These are phyloP conservation scores for Starmera caribaea DNA, from an alignment of 805 yeast species.

Conservation along the genomic window DNA sequence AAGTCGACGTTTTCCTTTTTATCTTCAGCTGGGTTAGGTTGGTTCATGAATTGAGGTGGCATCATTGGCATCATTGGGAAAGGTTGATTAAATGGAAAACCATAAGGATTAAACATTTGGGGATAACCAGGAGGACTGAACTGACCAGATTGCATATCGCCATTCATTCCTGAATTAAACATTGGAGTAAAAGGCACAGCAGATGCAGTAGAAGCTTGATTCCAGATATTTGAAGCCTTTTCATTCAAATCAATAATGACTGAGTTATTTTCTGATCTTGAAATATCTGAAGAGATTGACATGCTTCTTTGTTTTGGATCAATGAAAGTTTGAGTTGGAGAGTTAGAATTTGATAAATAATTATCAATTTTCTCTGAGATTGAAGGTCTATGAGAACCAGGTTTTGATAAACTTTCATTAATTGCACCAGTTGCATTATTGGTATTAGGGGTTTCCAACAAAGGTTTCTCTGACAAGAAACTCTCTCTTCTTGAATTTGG, in stretches of 20 bases:
- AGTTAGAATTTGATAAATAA: slow-evolving; percentile 32
- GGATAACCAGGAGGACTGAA: slow-evolving; percentile 13
- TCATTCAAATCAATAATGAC: slow-evolving; percentile 20
- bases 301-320: slow-evolving; percentile 9
- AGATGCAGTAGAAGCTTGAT: slow-evolving; percentile 57
- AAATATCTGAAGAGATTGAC: slow-evolving; percentile 19
- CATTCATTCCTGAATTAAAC: slow-evolving; percentile 17
- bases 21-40: background rate
- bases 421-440: slow-evolving; percentile 12
- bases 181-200: slow-evolving; percentile 48
- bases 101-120: slow-evolving; percentile 24
- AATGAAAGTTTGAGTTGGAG: slow-evolving; percentile 34
- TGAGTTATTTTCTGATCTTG: slow-evolving; percentile 26
- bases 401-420: slow-evolving; percentile 19
- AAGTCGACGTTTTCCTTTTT: background rate
- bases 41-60: slow-evolving; percentile 13
- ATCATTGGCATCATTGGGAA: slow-evolving; percentile 26
- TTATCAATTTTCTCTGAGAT: slow-evolving; percentile 51
- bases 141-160: slow-evolving; percentile 4
- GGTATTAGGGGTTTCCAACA: slow-evolving; percentile 14
- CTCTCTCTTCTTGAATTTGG: slow-evolving; percentile 44
- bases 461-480: slow-evolving; percentile 24
- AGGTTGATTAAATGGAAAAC: slow-evolving; percentile 23
- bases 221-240: slow-evolving; percentile 41
- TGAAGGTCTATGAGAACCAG: slow-evolving; percentile 15